phyloP scores from a whole-genome alignment of 1,284 basidiomycete species.

The Sanghuangporus weigelae region DNA sequence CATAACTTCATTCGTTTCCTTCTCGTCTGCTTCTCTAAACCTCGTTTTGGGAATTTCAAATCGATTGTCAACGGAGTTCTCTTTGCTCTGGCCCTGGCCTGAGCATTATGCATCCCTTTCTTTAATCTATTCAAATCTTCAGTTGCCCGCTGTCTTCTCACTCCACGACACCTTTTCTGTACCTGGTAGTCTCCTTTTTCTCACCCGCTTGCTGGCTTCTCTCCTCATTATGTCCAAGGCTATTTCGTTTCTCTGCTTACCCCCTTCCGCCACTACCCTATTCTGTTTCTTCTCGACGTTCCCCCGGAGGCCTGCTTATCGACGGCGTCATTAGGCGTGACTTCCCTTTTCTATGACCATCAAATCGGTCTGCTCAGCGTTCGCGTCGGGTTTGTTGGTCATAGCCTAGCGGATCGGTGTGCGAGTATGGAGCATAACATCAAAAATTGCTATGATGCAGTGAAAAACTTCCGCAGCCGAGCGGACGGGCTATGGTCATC shows the following conservation, averaged over 20 bases:
- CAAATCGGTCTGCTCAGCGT: conserved; percentile 8
- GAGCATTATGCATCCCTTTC: neutral
- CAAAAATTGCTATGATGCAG: neutral
- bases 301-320: neutral
- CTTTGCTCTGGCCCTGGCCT: neutral
- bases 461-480: neutral
- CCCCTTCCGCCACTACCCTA: neutral
- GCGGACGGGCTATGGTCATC: neutral
- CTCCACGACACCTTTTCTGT: conserved; percentile 2
- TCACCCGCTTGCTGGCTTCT: neutral
- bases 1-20: neutral
- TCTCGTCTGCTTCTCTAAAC: neutral
- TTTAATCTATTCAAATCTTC: conserved; percentile 4
- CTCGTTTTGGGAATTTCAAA: neutral
- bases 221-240: neutral
- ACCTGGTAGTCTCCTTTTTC: conserved; percentile 1
- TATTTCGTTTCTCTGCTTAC: neutral
- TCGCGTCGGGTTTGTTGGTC: conserved; percentile 11
- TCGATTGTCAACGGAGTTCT: neutral
- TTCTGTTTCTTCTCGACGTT: neutral
- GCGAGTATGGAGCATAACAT: neutral
- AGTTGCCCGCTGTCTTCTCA: conserved; percentile 1
- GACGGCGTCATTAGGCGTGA: neutral
- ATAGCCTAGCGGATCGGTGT: conserved; percentile 1
- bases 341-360: conserved; percentile 11